Conservation (phyloP, 2,329 filamentous ascomycete genomes). For the Fusarium tricinctum region DNA sequence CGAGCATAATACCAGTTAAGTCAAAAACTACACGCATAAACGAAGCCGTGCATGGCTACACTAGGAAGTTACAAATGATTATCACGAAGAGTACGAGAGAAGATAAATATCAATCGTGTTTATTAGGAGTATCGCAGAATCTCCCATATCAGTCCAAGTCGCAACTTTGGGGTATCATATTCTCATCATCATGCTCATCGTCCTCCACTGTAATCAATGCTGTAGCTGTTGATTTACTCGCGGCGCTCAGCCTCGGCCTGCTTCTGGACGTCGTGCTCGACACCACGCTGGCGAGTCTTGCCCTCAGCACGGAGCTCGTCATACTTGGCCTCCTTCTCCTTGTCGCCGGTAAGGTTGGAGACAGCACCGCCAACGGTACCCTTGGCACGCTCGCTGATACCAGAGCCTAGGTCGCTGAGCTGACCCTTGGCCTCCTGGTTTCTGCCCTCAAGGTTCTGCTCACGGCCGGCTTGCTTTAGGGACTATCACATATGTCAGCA, state of each 20-base stretch:
- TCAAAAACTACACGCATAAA: too few relatives aligned
- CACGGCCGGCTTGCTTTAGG: constrained; percentile 79
- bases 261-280: constrained; percentile 85
- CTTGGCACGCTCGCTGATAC: constrained; percentile 74
- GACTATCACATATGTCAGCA: constrained; percentile 56
- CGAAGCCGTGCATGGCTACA: too few relatives aligned
- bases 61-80: background rate
- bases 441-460: constrained; percentile 86
- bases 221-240: constrained; percentile 16
- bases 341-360: constrained; percentile 80
- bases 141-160: constrained; percentile 27
- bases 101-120: constrained; percentile 14
- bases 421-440: constrained; percentile 87
- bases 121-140: constrained; percentile 25
- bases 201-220: constrained; percentile 10
- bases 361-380: constrained; percentile 80
- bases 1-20: too few relatives aligned
- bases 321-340: constrained; percentile 73
- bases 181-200: constrained; percentile 29
- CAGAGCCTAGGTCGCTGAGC: constrained; percentile 77
- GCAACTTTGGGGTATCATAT: constrained; percentile 40
- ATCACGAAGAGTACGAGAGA: background rate
- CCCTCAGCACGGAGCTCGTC: constrained; percentile 81
- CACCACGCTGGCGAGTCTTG: constrained; percentile 87
- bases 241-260: constrained; percentile 65